phyloP scores from a whole-genome alignment of 1,284 basidiomycete genomes.

The Pascua sp. region DNA sequence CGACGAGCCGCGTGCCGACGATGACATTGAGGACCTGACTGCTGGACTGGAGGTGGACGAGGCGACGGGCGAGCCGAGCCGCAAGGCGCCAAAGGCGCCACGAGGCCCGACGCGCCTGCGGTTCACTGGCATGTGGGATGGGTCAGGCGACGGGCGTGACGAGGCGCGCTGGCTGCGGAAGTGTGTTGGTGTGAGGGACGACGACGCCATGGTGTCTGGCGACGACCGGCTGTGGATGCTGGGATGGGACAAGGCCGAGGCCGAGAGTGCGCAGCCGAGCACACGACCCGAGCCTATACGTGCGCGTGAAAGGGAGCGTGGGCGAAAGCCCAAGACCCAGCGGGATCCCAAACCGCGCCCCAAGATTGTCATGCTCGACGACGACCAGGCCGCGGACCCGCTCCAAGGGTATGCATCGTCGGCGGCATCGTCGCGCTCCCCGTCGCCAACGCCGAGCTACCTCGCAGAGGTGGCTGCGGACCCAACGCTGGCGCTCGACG shows the following conservation, averaged over 20 bases:
- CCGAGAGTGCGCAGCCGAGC: not conserved
- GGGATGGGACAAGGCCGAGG: slow-evolving; percentile 26
- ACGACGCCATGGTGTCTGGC: slow-evolving; percentile 46
- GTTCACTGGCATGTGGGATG: slow-evolving; percentile 66
- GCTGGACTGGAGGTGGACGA: slow-evolving; percentile 41
- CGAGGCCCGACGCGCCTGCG: slow-evolving; percentile 60
- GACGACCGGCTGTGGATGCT: slow-evolving; percentile 25
- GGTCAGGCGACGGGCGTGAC: slow-evolving; percentile 62
- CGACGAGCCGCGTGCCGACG: slow-evolving; percentile 12
- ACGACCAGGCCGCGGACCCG: slow-evolving; percentile 66
- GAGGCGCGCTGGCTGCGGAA: slow-evolving; percentile 63
- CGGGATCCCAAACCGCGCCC: slow-evolving; percentile 18
- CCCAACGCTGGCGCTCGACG: slow-evolving; percentile 60
- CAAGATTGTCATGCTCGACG: slow-evolving; percentile 36
- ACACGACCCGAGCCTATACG: not conserved
- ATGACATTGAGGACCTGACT: slow-evolving; percentile 40
- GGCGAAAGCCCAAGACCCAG: not conserved
- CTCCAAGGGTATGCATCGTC: slow-evolving; percentile 66
- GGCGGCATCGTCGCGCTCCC: slow-evolving; percentile 67
- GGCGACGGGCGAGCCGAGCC: slow-evolving; percentile 13
- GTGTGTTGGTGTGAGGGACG: slow-evolving; percentile 57
- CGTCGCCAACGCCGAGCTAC: slow-evolving; percentile 73
- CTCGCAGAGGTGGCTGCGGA: slow-evolving; percentile 79
- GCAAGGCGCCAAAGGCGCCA: slow-evolving; percentile 3
- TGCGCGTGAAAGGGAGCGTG: slow-evolving; percentile 2